Evolutionary conservation across 2,329 filamentous ascomycete species (phyloP), one percentile per base, ranked within the genome.

Genomic region (Xylariaceae sp.): DNA sequence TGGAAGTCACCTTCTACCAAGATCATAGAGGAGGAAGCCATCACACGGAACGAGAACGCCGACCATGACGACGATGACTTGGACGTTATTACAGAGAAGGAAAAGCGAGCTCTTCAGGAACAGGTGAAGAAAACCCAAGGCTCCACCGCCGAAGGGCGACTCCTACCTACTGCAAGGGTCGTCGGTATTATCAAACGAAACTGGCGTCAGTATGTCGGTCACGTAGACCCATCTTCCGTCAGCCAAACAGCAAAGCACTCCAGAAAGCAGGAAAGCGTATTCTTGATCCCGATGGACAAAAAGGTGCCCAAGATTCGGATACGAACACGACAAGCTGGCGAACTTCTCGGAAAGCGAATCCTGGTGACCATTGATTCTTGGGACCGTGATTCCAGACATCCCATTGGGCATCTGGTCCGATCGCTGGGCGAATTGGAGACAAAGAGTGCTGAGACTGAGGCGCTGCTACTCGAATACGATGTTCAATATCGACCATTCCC

Each of bases 401-500:
- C 94, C 1, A 82, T 89, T 19, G 94, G 94, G 8, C 94, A 99
- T 70, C 95, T 97, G 65, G 87, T 99, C 47, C 87, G 94, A 56
- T 94, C 91, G 29, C 75, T 99, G 6, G 94, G 94, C 61, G 91
- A 96, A 70, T 75, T 99, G 46, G 94, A 99, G 72, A 95, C 89
- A 4, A 97, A 99, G 71, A 90, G 88, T n/a, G 94, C 94, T 6
- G 94, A 97, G 74, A 99, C 94, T 0, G 94, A 99, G 71, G 94
- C 94, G 26, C 75, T 99, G 44, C 77, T 99, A 8, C 79, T 99
- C 31, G 94, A 99, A 70, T 96, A 91, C 74, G 94, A 99, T 67
- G 94, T 99, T 2, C 94, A 99, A 70, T 99, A 99, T 72, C 84
- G 92, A 53, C 94, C 94, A 0, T 99, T 99, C 71, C 91, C 94